Percentiles rank a stretch among this genome's conserved stretches.
These are phyloP conservation scores for Waitea zeae DNA, from an alignment of 1,284 basidiomycete genomes.

Conservation along the genomic window DNA sequence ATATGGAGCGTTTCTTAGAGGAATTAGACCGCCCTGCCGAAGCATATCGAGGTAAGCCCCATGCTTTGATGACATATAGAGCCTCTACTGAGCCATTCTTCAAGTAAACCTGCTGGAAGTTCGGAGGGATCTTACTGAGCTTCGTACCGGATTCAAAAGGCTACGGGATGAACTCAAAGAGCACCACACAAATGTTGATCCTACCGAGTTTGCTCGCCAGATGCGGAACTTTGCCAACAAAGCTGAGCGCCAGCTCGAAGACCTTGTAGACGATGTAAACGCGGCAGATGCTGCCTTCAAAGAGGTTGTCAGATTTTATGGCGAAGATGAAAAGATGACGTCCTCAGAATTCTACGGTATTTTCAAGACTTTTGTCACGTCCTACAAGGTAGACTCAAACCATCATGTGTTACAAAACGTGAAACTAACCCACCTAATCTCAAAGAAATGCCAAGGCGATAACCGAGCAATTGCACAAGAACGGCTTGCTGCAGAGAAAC, in stretches of 20 bases:
- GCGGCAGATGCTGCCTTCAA: slow-evolving; percentile 66
- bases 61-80: background rate
- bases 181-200: slow-evolving; percentile 57
- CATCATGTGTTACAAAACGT: slow-evolving; percentile 1
- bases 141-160: slow-evolving; percentile 64
- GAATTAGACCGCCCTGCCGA: slow-evolving; percentile 85
- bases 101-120: slow-evolving; percentile 67
- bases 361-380: slow-evolving; percentile 89
- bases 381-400: slow-evolving; percentile 49
- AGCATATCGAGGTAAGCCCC: slow-evolving; percentile 68
- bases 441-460: slow-evolving; percentile 74
- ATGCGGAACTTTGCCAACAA: slow-evolving; percentile 81
- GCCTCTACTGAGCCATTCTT: slow-evolving; percentile 1
- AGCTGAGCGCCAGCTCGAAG: slow-evolving; percentile 58
- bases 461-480: slow-evolving; percentile 59
- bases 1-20: slow-evolving; percentile 78
- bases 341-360: slow-evolving; percentile 86
- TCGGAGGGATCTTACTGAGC: slow-evolving; percentile 49
- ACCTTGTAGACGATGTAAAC: slow-evolving; percentile 73
- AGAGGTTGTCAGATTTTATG: slow-evolving; percentile 78
- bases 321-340: slow-evolving; percentile 77
- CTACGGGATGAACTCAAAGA: slow-evolving; percentile 68
- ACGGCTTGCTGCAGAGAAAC: slow-evolving; percentile 40
- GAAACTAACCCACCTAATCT: slow-evolving; percentile 3
- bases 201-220: slow-evolving; percentile 67